phyloP scores from a whole-genome alignment of 2,329 filamentous ascomycete genomes.

The Colletotrichum sp. region DNA sequence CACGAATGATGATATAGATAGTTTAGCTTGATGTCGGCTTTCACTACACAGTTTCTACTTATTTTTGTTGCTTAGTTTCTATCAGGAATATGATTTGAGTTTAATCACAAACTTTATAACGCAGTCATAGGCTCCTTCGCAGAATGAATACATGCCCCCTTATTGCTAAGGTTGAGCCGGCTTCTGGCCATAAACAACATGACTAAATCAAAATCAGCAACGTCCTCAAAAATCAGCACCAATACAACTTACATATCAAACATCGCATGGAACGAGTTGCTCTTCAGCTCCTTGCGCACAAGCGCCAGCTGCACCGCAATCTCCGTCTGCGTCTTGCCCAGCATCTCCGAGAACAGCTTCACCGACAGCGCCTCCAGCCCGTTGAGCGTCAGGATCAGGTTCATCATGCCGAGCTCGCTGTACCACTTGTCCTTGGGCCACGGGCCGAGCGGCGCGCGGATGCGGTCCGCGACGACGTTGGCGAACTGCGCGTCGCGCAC shows the following conservation, averaged over 20 bases:
- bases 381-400: constrained; percentile 20
- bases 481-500: constrained; percentile 42
- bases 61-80: fast-evolving
- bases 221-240: neutral
- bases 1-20: fast-evolving
- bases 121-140: fast-evolving
- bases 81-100: fast-evolving
- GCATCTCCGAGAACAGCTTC: constrained; percentile 31
- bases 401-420: constrained; percentile 33
- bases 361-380: constrained; percentile 28
- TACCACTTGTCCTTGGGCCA: constrained; percentile 38
- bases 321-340: constrained; percentile 29
- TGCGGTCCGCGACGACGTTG: constrained; percentile 32
- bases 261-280: constrained; percentile 27
- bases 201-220: neutral
- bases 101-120: fast-evolving
- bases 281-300: constrained; percentile 32
- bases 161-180: neutral
- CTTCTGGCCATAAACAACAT: neutral
- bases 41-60: neutral
- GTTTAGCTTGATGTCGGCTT: neutral
- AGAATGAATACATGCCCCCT: neutral
- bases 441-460: constrained; percentile 35
- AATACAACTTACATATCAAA: constrained; percentile 25
- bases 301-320: constrained; percentile 29